Conservation (phyloP, 352 stramenopile species). For the Pythium rhizo-oryzae region DNA sequence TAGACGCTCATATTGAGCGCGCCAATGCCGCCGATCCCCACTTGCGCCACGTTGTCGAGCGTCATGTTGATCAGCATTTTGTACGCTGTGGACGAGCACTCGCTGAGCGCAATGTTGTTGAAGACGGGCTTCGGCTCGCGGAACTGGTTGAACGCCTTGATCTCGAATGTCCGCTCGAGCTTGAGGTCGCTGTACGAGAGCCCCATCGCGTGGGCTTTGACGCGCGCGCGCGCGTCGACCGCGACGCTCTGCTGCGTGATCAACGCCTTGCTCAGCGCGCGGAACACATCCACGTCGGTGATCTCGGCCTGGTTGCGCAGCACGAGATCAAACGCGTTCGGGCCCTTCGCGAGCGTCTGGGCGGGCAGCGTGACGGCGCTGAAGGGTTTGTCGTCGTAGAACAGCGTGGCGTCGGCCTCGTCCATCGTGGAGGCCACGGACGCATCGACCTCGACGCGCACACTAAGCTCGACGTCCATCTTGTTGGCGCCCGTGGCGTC, state of each 20-base stretch:
- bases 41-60: slow-evolving; percentile 27
- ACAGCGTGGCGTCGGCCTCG: slow-evolving; percentile 7
- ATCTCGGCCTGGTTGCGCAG: slow-evolving; percentile 20
- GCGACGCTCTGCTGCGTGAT: slow-evolving; percentile 20
- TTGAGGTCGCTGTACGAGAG: slow-evolving; percentile 17
- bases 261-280: slow-evolving; percentile 19
- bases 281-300: slow-evolving; percentile 14
- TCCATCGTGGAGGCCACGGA: slow-evolving; percentile 15
- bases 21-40: slow-evolving; percentile 12
- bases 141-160: slow-evolving; percentile 28
- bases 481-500: slow-evolving; percentile 1
- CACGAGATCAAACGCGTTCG: slow-evolving; percentile 20
- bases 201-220: slow-evolving; percentile 16
- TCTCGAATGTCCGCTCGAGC: slow-evolving; percentile 19
- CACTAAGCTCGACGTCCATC: slow-evolving; percentile 27
- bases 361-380: slow-evolving; percentile 12
- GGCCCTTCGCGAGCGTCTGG: slow-evolving; percentile 7
- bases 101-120: slow-evolving; percentile 24
- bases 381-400: slow-evolving; percentile 20
- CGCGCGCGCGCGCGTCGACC: slow-evolving; percentile 3
- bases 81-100: slow-evolving; percentile 13
- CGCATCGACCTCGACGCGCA: slow-evolving; percentile 19
- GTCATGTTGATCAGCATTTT: slow-evolving; percentile 31
- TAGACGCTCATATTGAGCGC: slow-evolving; percentile 23
- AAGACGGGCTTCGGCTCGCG: slow-evolving; percentile 13